Evolutionary conservation across 345 rosid genomes (phyloP).

Genomic region (Moringa oleifera): DNA sequence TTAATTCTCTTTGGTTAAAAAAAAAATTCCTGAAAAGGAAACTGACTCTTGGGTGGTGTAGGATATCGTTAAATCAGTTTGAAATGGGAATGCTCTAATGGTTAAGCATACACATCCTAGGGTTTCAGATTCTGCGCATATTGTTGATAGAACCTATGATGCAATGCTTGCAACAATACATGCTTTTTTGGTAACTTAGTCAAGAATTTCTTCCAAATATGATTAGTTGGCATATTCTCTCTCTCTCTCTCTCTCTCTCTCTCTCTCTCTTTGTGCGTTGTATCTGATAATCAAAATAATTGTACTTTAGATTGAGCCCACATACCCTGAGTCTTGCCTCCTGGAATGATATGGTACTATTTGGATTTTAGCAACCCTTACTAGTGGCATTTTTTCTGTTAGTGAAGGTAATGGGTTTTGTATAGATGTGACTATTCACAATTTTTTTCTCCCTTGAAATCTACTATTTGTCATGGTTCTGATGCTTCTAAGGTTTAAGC

Average conservation of each 20-base stretch:
- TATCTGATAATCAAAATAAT: too few species aligned
- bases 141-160: too few species aligned
- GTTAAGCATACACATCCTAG: too few species aligned
- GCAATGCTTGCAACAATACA: too few species aligned
- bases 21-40: too few species aligned
- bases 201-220: not conserved
- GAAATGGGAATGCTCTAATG: too few species aligned
- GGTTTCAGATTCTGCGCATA: too few species aligned
- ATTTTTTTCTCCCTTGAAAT: not conserved
- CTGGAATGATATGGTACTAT: too few species aligned
- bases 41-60: too few species aligned
- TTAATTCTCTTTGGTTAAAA: too few species aligned
- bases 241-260: too few species aligned
- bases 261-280: not conserved
- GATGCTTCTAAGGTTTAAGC: not conserved
- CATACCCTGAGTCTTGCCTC: not conserved
- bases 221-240: not conserved
- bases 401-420: not conserved
- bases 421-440: not conserved
- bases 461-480: not conserved
- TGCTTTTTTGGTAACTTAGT: not conserved
- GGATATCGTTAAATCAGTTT: too few species aligned
- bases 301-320: not conserved
- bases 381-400: not conserved
- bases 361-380: not conserved